These are phyloP conservation scores for Pleurotus tuoliensis DNA, from an alignment of 768 basidiomycete species.

Conservation along the genomic window DNA sequence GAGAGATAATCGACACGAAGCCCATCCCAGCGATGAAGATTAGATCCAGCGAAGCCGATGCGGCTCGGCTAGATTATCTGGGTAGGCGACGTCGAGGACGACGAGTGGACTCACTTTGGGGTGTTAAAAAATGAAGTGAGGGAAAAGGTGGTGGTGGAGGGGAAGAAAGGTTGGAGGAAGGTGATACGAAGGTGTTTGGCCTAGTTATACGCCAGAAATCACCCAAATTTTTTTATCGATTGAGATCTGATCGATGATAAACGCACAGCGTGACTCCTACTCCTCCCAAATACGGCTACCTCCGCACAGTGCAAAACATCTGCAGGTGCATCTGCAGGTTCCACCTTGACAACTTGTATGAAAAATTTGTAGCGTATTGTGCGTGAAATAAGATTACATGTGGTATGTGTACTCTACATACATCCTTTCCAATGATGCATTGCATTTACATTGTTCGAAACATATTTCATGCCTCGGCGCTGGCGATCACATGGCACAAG, in stretches of 20 bases:
- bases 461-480: not conserved
- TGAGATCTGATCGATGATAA: conserved; percentile 45
- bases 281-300: conserved; percentile 1
- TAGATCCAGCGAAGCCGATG: conserved; percentile 24
- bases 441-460: conserved; percentile 1
- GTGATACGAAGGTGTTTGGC: conserved; percentile 44
- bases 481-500: conserved; percentile 6
- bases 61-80: conserved; percentile 3
- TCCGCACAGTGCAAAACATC: not conserved
- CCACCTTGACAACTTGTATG: conserved; percentile 4
- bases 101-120: conserved; percentile 29
- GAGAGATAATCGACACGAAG: conserved; percentile 14
- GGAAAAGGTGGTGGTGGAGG: conserved; percentile 44
- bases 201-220: conserved; percentile 55
- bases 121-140: conserved; percentile 24
- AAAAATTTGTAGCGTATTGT: not conserved
- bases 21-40: conserved; percentile 19
- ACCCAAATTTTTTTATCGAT: conserved; percentile 61
- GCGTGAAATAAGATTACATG: not conserved
- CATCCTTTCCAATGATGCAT: conserved; percentile 2
- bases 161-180: conserved; percentile 33
- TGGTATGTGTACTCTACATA: not conserved
- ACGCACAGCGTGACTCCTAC: conserved; percentile 7
- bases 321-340: not conserved
- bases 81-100: conserved; percentile 10